phyloP scores from a whole-genome alignment of 371 early-diverging fungal genomes.

The Massospora cicadina region DNA sequence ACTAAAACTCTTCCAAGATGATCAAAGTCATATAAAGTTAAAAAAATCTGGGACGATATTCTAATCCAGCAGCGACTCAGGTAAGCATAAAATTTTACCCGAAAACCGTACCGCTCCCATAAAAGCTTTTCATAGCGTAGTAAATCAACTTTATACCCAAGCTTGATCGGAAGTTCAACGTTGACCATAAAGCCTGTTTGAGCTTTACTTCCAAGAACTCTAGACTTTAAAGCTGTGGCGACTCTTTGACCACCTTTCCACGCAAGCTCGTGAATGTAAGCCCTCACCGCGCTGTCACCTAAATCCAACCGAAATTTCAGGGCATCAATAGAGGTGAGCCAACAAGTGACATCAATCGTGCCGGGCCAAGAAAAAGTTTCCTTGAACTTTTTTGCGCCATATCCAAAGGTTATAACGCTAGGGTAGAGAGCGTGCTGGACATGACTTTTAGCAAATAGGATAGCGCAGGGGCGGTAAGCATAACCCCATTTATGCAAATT shows the following conservation, averaged over 20 bases:
- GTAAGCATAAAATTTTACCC: slow-evolving; percentile 24
- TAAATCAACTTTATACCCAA: background rate
- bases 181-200: slow-evolving; percentile 34
- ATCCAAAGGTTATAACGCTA: slow-evolving; percentile 26
- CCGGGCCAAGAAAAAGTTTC: slow-evolving; percentile 23
- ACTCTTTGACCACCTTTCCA: slow-evolving; percentile 31
- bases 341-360: slow-evolving; percentile 19
- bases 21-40: slow-evolving; percentile 29
- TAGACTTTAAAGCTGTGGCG: slow-evolving; percentile 31
- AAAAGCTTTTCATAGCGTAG: background rate
- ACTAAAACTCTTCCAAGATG: slow-evolving; percentile 14
- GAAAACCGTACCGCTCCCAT: background rate
- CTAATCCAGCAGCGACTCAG: slow-evolving; percentile 27
- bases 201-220: slow-evolving; percentile 27
- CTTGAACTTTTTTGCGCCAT: slow-evolving; percentile 18
- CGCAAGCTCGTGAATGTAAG: slow-evolving; percentile 33
- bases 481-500: slow-evolving; percentile 61
- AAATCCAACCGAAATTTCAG: slow-evolving; percentile 27
- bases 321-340: slow-evolving; percentile 27
- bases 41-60: slow-evolving; percentile 38
- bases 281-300: slow-evolving; percentile 33
- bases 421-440: slow-evolving; percentile 31
- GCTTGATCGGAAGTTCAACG: slow-evolving; percentile 28
- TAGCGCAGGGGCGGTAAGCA: slow-evolving; percentile 33
- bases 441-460: slow-evolving; percentile 34